Evolutionary conservation across 2,329 filamentous ascomycete species (phyloP).

Genomic region (Exophiala mesophila): DNA sequence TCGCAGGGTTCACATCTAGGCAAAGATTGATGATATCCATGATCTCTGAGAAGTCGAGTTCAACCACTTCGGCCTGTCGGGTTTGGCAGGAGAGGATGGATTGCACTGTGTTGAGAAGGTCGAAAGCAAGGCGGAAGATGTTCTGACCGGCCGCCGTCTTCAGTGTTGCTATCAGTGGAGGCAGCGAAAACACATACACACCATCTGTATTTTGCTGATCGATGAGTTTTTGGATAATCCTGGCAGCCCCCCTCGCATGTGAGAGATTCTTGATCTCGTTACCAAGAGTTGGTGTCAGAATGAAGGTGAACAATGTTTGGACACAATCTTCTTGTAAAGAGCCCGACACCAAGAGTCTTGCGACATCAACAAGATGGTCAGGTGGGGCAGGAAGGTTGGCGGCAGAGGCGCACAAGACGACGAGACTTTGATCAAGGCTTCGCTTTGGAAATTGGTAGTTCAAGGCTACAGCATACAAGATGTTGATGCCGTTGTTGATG

Average conservation of each 20-base stretch:
- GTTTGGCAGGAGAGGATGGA: constrained; percentile 9
- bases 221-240: constrained; percentile 16
- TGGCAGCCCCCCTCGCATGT: constrained; percentile 19
- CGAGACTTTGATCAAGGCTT: constrained; percentile 19
- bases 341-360: constrained; percentile 16
- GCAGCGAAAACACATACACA: constrained; percentile 13
- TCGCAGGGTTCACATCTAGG: constrained; percentile 11
- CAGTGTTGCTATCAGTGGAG: constrained; percentile 14
- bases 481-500: constrained; percentile 20
- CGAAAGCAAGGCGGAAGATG: constrained; percentile 21
- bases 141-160: constrained; percentile 16
- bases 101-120: constrained; percentile 20
- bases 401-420: constrained; percentile 21
- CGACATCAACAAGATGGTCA: constrained; percentile 17
- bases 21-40: constrained; percentile 15
- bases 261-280: constrained; percentile 18
- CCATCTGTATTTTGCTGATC: constrained; percentile 12
- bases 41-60: constrained; percentile 12
- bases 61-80: constrained; percentile 6
- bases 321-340: constrained; percentile 12
- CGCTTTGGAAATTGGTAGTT: constrained; percentile 18
- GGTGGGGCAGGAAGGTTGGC: constrained; percentile 17
- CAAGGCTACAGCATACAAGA: constrained; percentile 17
- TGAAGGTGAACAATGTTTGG: constrained; percentile 18
- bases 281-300: constrained; percentile 10